Evolutionary conservation across 1,139 yeast species (phyloP).

Genomic region (Hyphopichia fennica): DNA sequence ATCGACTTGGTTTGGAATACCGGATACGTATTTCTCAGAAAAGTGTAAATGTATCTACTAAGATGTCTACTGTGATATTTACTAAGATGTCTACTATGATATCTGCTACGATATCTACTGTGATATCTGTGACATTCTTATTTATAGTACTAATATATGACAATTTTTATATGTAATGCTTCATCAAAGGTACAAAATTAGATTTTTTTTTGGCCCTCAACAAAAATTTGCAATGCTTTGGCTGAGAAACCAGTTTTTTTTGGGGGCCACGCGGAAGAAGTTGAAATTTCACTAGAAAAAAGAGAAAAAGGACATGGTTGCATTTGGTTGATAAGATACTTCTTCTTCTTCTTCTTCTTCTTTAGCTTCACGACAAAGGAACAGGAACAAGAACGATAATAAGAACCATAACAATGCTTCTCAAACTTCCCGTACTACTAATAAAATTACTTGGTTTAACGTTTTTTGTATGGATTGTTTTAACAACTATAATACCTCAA

Average conservation of each 20-base stretch:
- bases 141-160: not conserved
- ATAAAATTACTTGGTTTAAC: slow-evolving; percentile 18
- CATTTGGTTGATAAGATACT: not conserved
- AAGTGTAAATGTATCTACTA: slow-evolving; percentile 5
- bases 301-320: not conserved
- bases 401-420: slow-evolving; percentile 7
- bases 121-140: no score
- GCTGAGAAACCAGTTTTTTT: not conserved
- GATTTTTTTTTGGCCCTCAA: not conserved
- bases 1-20: slow-evolving; percentile 41
- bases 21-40: slow-evolving; percentile 38
- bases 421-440: slow-evolving; percentile 16
- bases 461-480: slow-evolving; percentile 37
- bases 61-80: no score
- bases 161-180: not conserved
- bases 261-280: not conserved
- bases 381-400: no score
- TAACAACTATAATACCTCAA: slow-evolving; percentile 45
- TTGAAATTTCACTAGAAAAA: not conserved
- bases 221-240: not conserved
- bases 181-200: not conserved
- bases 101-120: no score
- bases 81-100: no score
- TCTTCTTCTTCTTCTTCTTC: no score
- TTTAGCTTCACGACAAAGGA: no score